Evolutionary conservation across 2,329 filamentous ascomycete species (phyloP).

Genomic region (Aspergillus phoenicis): DNA sequence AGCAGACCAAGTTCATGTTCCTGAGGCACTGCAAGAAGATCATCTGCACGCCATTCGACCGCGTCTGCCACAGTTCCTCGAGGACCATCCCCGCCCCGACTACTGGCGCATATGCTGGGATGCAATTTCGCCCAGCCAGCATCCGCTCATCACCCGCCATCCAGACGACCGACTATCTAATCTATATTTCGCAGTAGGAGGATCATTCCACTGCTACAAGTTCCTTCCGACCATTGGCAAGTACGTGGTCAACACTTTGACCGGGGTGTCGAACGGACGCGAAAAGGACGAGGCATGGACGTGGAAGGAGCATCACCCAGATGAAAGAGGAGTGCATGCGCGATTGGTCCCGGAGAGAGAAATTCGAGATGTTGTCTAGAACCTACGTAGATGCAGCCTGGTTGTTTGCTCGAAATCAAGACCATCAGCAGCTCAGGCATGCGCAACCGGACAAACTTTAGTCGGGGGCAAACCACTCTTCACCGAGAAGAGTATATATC

Average conservation of each 20-base stretch:
- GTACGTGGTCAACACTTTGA: conserved; percentile 48
- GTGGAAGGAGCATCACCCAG: conserved; percentile 22
- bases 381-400: neutral
- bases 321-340: conserved; percentile 32
- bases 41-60: conserved; percentile 29
- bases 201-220: conserved; percentile 68
- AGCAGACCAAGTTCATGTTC: conserved; percentile 47
- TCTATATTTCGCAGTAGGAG: conserved; percentile 63
- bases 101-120: conserved; percentile 61
- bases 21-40: conserved; percentile 47
- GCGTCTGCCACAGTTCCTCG: conserved; percentile 34
- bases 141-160: conserved; percentile 60
- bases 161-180: conserved; percentile 54
- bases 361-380: conserved; percentile 23
- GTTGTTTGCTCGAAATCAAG: neutral
- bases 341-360: conserved; percentile 31
- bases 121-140: conserved; percentile 62
- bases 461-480: no score
- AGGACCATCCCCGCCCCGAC: conserved; percentile 35
- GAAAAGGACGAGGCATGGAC: conserved; percentile 35
- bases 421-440: neutral
- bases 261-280: conserved; percentile 48
- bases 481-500: no score
- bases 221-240: conserved; percentile 65
- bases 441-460: no score